phyloP scores from a whole-genome alignment of 2,329 filamentous ascomycete genomes.

The Botrytis deweyae region DNA sequence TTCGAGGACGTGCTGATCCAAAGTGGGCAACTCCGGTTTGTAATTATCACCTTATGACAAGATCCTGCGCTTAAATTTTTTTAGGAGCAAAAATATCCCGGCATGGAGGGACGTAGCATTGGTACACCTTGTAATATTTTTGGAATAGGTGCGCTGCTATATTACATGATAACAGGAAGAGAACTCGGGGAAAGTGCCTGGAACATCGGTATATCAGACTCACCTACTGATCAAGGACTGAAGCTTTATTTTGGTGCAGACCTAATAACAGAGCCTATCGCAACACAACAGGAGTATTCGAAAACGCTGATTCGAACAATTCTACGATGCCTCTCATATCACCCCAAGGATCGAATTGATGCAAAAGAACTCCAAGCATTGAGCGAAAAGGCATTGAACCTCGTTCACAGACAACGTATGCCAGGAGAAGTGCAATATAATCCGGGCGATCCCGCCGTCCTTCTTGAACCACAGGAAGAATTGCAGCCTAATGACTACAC shows the following conservation, averaged over 20 bases:
- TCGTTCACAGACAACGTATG: not conserved
- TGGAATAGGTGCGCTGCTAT: constrained; percentile 5
- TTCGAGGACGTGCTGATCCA: not conserved
- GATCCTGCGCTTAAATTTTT: not conserved
- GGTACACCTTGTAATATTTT: not conserved
- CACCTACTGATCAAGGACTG: not conserved
- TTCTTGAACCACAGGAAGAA: not conserved
- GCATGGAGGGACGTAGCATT: not conserved
- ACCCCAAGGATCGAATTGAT: not conserved
- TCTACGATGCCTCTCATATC: not conserved
- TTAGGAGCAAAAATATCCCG: not conserved
- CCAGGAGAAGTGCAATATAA: not conserved
- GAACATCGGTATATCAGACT: not conserved
- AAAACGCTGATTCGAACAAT: not conserved
- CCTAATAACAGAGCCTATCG: not conserved
- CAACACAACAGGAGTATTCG: not conserved
- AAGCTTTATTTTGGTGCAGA: not conserved
- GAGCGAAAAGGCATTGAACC: not conserved
- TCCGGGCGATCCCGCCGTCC: not conserved
- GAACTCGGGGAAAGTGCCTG: not conserved
- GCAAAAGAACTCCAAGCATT: not conserved
- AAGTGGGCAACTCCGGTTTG: not conserved
- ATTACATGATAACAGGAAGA: not conserved
- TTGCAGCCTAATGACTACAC: not conserved
- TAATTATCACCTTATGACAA: not conserved